Percentiles rank a stretch among this genome's conserved stretches.
Evolutionary conservation across 2,329 filamentous ascomycete species (phyloP).

Genomic region (Xenosphaeropsis pyriputrescens): DNA sequence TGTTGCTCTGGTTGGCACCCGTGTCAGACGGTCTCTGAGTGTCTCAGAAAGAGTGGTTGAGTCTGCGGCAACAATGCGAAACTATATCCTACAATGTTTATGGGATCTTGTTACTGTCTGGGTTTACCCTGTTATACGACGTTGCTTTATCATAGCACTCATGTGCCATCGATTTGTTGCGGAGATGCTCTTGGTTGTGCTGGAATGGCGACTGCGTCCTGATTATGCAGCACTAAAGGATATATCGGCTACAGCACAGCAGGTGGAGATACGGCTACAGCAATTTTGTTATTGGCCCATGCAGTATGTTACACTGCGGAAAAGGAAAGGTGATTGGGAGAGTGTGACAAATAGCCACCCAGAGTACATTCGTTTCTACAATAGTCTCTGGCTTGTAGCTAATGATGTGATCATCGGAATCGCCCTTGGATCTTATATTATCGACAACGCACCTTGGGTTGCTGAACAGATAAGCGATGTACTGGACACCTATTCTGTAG

Average conservation of each 20-base stretch:
- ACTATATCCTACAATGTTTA: slow-evolving; percentile 52
- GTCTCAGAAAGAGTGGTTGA: slow-evolving; percentile 91
- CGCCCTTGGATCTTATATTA: slow-evolving; percentile 88
- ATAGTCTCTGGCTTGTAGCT: slow-evolving; percentile 93
- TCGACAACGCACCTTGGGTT: slow-evolving; percentile 82
- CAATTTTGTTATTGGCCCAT: slow-evolving; percentile 99
- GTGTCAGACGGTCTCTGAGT: slow-evolving; percentile 72
- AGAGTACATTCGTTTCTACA: slow-evolving; percentile 98
- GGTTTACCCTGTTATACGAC: slow-evolving; percentile 62
- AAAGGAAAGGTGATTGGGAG: slow-evolving; percentile 82
- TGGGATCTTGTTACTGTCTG: slow-evolving; percentile 62
- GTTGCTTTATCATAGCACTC: slow-evolving; percentile 61
- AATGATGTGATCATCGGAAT: slow-evolving; percentile 99
- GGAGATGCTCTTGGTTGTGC: slow-evolving; percentile 60
- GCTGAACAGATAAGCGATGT: slow-evolving; percentile 65
- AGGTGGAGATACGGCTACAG: slow-evolving; percentile 90
- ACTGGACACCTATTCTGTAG: slow-evolving; percentile 70
- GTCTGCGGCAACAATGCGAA: slow-evolving; percentile 76
- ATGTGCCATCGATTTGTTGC: slow-evolving; percentile 68
- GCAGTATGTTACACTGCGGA: slow-evolving; percentile 84
- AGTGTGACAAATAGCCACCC: slow-evolving; percentile 91
- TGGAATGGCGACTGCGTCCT: slow-evolving; percentile 75
- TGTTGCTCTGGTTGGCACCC: slow-evolving; percentile 66
- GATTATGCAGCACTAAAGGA: slow-evolving; percentile 82
- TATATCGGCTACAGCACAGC: slow-evolving; percentile 89